Conservation (phyloP, 768 basidiomycete genomes). For the Rhodotorula kratochvilovae region DNA sequence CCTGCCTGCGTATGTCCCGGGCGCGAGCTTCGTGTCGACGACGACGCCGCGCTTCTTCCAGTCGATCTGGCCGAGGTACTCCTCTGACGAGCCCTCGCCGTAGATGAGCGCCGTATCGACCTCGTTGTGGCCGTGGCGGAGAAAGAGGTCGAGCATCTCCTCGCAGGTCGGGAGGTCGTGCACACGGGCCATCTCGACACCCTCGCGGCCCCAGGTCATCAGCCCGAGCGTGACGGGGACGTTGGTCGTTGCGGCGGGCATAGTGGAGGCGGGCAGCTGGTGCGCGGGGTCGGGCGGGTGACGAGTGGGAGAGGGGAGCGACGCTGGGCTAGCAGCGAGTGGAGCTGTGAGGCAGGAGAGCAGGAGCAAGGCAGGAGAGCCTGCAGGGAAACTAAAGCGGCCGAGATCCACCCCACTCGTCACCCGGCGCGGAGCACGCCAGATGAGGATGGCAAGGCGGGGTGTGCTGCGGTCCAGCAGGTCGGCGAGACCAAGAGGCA, state of each 20-base stretch:
- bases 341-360: not conserved
- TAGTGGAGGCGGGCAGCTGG: not conserved
- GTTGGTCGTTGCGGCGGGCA: not conserved
- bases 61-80: slow-evolving; percentile 52
- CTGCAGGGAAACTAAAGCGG: too few relatives aligned
- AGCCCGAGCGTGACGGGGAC: slow-evolving; percentile 16
- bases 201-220: slow-evolving; percentile 44
- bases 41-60: slow-evolving; percentile 56
- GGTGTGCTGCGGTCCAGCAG: too few relatives aligned
- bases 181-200: slow-evolving; percentile 52
- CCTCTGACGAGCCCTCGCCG: slow-evolving; percentile 43
- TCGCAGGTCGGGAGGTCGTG: slow-evolving; percentile 51
- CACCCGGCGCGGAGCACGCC: too few relatives aligned
- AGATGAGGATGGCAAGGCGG: too few relatives aligned
- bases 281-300: too few relatives aligned
- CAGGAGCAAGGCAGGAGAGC: too few relatives aligned
- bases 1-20: slow-evolving; percentile 39
- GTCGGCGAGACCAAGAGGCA: too few relatives aligned
- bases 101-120: slow-evolving; percentile 48
- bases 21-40: slow-evolving; percentile 62
- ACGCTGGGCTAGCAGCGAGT: not conserved
- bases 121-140: slow-evolving; percentile 58
- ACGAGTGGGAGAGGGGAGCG: not conserved
- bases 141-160: slow-evolving; percentile 56
- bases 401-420: too few relatives aligned